A percentile compares a stretch with the other conserved stretches of the same genome.
phyloP scores from a whole-genome alignment of 305 asterid genomes.

The Nicotiana rustica region DNA sequence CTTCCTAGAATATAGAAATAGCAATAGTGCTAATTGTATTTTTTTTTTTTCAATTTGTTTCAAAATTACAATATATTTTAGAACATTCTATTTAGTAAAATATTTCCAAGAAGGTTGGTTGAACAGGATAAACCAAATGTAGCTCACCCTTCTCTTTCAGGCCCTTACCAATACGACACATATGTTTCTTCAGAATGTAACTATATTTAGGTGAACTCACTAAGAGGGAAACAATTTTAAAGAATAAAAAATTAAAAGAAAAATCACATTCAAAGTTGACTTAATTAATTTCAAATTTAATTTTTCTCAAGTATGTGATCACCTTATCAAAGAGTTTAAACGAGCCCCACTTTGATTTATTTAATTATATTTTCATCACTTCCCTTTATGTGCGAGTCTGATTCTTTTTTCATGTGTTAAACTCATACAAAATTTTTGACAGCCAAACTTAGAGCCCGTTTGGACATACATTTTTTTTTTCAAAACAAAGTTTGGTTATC shows the following conservation, averaged over 20 bases:
- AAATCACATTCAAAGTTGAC: background rate
- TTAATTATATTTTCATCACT: too few species aligned
- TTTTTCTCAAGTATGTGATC: too few species aligned
- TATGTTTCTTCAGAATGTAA: background rate
- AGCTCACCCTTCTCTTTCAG: slow-evolving; percentile 23
- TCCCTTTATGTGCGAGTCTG: too few species aligned
- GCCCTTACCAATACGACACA: slow-evolving; percentile 20
- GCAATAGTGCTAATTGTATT: background rate
- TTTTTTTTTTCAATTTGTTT: too few species aligned
- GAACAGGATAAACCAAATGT: slow-evolving; percentile 32
- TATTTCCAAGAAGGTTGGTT: background rate
- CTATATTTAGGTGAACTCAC: background rate
- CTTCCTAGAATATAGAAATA: too few species aligned
- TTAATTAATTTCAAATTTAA: background rate
- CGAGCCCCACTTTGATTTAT: too few species aligned
- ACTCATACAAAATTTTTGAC: too few species aligned
- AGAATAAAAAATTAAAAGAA: background rate
- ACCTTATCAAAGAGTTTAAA: too few species aligned
- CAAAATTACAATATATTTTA: background rate
- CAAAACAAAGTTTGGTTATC: too few species aligned
- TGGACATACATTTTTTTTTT: too few species aligned
- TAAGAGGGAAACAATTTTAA: background rate
- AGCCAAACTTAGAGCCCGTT: too few species aligned
- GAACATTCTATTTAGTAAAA: slow-evolving; percentile 23
- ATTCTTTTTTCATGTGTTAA: too few species aligned